phyloP scores from a whole-genome alignment of 139 green algal genomes.

The Limnomonas spitsbergensis region DNA sequence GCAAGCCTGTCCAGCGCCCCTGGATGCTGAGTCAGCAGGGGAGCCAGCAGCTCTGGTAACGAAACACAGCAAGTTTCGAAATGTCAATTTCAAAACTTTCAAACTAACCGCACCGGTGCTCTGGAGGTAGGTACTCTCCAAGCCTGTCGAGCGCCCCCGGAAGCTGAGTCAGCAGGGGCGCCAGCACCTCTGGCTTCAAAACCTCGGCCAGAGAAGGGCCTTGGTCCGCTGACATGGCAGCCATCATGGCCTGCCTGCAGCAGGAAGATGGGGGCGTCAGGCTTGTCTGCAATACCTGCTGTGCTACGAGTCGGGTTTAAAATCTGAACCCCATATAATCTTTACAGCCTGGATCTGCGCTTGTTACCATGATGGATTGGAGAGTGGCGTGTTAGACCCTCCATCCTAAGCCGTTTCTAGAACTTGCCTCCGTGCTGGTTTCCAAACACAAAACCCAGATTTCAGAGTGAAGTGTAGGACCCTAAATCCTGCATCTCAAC shows the following conservation, averaged over 20 bases:
- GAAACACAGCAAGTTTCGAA: too few relatives aligned
- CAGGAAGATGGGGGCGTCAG: neutral
- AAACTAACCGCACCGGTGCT: slow-evolving; percentile 26
- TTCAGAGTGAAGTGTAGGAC: too few relatives aligned
- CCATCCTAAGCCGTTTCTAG: too few relatives aligned
- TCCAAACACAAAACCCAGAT: slow-evolving; percentile 1
- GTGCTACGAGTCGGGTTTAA: neutral
- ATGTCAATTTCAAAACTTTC: neutral
- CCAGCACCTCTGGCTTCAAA: slow-evolving; percentile 53
- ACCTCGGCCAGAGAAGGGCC: slow-evolving; percentile 59
- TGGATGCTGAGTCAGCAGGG: slow-evolving; percentile 3
- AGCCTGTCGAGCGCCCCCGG: slow-evolving; percentile 42
- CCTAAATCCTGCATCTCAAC: too few relatives aligned
- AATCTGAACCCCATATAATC: neutral
- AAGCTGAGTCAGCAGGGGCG: slow-evolving; percentile 45
- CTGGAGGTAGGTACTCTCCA: slow-evolving; percentile 53
- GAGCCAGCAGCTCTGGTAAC: too few relatives aligned
- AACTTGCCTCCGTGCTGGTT: too few relatives aligned
- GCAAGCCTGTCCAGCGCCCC: slow-evolving; percentile 41
- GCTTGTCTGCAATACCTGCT: neutral
- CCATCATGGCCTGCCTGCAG: neutral
- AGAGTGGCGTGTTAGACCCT: too few relatives aligned
- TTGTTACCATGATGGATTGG: neutral
- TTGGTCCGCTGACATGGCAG: slow-evolving; percentile 9
- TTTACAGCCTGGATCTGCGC: neutral